Base-by-base conservation (phyloP, 2,329 filamentous ascomycete genomes). In the Pseudopyricularia cyperi region DNA sequence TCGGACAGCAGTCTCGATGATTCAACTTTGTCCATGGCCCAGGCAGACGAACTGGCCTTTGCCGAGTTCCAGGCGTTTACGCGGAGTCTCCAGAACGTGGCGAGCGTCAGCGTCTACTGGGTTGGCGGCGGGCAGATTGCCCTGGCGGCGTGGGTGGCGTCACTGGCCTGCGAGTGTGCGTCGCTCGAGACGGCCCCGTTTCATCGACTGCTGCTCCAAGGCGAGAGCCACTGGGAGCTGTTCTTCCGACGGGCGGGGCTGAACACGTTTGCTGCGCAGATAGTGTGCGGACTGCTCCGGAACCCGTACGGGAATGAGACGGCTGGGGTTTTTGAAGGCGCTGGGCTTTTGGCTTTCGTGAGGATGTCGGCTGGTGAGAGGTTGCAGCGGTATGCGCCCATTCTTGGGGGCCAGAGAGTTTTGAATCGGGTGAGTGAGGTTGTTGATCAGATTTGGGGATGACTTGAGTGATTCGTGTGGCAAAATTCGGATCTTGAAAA, bases 201-300 rank as follows among this genome's bases (percentile, higher is more conserved):
- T 11, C 14, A 19, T 26, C 55, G 59, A 1, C 52, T 63, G 30
- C 61, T 80, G 30, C 59, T 77, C 7, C 65, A 77, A 15, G 75
- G 79, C 0, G 83, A 87, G 64, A 82, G 81, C 1, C 63, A 69
- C 33, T 86, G 81, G 81, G 86, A 89, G 62, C 46, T 79, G 9
- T 85, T 86, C 55, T 68, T 90, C 24, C 72, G 84, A 14, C 70
- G 72, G 24, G 73, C 75, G 1, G 86, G 86, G 0, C 63, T 89
- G 61, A 89, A 90, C 63, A 74, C 78, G 0, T 88, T 80, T 61
- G 85, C 84, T 2, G 85, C 86, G 3, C 85, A 89, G 61, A 70
- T 71, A 9, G 69, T 88, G 2, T 65, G 87, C 33, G 68, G 66
- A 1, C 62, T 63, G n/a, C 53, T 80, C 12, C 72, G 22, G 24